Evolutionary conservation across 2,329 filamentous ascomycete species (phyloP), one percentile per base, ranked within the genome.

Genomic region (Diaporthe nobilis): DNA sequence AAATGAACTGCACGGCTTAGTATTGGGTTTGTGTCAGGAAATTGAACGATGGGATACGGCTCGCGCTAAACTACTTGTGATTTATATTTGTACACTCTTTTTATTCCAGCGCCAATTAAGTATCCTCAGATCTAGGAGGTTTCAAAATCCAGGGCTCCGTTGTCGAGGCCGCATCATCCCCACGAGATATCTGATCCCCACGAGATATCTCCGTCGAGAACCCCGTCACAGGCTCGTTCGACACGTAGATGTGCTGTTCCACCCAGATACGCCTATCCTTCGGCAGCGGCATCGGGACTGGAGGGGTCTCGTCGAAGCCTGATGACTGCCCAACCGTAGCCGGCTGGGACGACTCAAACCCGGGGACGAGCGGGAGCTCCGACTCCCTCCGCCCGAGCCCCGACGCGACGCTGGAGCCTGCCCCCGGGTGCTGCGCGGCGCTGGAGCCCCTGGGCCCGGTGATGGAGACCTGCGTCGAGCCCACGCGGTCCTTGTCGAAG

Each of bases 201-300:
- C n/a, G 49, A 22, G 65, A 55, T 37, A 70, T 42, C 15, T 53
- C 22, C 5, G 22, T 55, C 0, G 49, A 37, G 9, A 25, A 7
- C 17, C 15, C n/a, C 5, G n/a, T 15, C 7, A 55, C n/a, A 1
- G 65, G 65, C 15, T 70, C 65, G 22, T 55, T 55, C 8, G 65
- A 42, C 13, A 70, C 65, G 4, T 70, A 55, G 13, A 70, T 55
- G 5, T 70, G 65, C 49, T 70, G 65, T 10, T 70, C 65, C 13
- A 70, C 65, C 65, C 65, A 70, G 15, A 70, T 70, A 13, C 65
- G 65, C n/a, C 65, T 53, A 4, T 55, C 34, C n/a, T 55, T 70
- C 15, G 31, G 20, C 13, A 28, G 1, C 17, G 34, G 65, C 9
- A 15, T 42, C n/a, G 22, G 34, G 9, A 13, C n/a, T 1, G 28